Percentiles rank a stretch among this genome's conserved stretches.
These are phyloP conservation scores for Penicillium canescens DNA, from an alignment of 495 filamentous ascomycete species.

Conservation along the genomic window DNA sequence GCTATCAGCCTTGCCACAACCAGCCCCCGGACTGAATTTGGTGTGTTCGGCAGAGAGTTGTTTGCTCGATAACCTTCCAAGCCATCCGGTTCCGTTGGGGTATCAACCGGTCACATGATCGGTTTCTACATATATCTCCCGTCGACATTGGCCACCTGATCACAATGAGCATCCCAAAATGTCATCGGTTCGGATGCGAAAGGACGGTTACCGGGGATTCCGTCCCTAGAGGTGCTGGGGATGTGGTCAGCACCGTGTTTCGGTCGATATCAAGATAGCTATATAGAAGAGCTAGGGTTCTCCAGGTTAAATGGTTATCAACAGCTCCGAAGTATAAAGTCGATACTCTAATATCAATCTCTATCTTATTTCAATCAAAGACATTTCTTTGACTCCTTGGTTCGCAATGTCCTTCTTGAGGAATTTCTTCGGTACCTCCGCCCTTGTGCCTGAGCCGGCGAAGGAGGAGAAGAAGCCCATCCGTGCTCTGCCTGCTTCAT, in stretches of 20 bases:
- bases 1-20: constrained; percentile 9
- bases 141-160: constrained; percentile 21
- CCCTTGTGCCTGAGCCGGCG: constrained; percentile 6
- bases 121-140: constrained; percentile 22
- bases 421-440: constrained; percentile 31
- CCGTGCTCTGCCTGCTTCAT: constrained; percentile 44
- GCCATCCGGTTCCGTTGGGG: constrained; percentile 19
- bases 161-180: constrained; percentile 4
- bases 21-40: neutral
- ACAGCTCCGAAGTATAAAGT: neutral
- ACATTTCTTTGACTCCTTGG: constrained; percentile 1
- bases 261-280: constrained; percentile 9
- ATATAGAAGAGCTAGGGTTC: constrained; percentile 18
- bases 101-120: constrained; percentile 26
- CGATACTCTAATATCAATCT: neutral
- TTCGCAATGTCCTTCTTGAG: constrained; percentile 30
- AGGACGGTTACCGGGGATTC: constrained; percentile 5
- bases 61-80: constrained; percentile 16
- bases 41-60: neutral
- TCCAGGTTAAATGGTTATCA: constrained; percentile 5
- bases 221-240: constrained; percentile 1
- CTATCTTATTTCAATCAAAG: constrained; percentile 4
- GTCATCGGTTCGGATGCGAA: constrained; percentile 12
- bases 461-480: constrained; percentile 25
- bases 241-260: constrained; percentile 3